Percentiles rank a stretch among this genome's conserved stretches.
Evolutionary conservation across 305 asterid genomes (phyloP).

Genomic region (Striga hermonthica): DNA sequence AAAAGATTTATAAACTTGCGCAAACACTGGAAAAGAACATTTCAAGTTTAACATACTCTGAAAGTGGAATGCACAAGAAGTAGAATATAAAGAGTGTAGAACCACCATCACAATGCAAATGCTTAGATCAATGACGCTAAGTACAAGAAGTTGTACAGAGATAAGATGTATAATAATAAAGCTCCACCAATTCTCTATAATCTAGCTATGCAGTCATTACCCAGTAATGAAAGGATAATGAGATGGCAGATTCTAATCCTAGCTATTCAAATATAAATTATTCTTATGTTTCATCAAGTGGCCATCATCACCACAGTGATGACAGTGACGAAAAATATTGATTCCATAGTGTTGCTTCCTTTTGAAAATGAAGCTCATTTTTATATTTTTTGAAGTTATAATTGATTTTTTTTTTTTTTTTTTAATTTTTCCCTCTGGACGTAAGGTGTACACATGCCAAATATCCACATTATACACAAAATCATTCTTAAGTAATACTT

Average conservation of each 20-base stretch:
- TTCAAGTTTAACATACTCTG: conserved; percentile 25
- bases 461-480: conserved; percentile 1
- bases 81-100: neutral
- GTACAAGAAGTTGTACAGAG: no score
- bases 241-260: conserved; percentile 13
- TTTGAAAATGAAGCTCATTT: conserved; percentile 5
- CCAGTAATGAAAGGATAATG: conserved; percentile 16
- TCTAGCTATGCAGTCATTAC: conserved; percentile 3
- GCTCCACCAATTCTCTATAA: conserved; percentile 24
- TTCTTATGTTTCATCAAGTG: conserved; percentile 8
- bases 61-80: conserved; percentile 24
- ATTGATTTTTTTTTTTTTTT: no score
- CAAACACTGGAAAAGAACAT: conserved; percentile 15
- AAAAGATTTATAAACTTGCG: conserved; percentile 28
- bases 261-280: conserved; percentile 12
- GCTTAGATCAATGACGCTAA: neutral
- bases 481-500: conserved; percentile 9
- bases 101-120: conserved; percentile 16
- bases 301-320: conserved; percentile 11
- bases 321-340: neutral
- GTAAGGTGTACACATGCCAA: conserved; percentile 15
- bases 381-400: no score
- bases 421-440: conserved; percentile 8
- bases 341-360: neutral
- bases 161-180: neutral